Base-by-base conservation (phyloP, 2,329 filamentous ascomycete species). In the Cladophialophora exuberans region DNA sequence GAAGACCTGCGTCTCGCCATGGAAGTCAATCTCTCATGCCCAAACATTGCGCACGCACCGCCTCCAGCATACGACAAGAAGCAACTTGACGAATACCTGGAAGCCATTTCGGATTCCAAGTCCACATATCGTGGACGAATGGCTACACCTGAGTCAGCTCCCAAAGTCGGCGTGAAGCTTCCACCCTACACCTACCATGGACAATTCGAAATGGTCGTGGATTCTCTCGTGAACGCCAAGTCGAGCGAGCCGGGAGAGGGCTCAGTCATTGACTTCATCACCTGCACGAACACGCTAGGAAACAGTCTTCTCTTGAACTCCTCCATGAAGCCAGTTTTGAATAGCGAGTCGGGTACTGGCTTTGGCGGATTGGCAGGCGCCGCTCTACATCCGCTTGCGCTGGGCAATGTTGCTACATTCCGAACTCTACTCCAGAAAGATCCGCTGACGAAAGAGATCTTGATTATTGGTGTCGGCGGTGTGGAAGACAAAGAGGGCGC, bases 1-100 rank as follows among this genome's bases (percentile, higher is more conserved):
- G 66, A 1, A 59, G 62, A 65, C 56, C 68, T 83, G 61, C 76
- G 77, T 1, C 73, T 89, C 1, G 84, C 84, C 15, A 82, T 91
- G 76, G 89, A 93, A 70, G 76, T 92, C 64, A 93, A 93, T 66
- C 80, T 92, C 25, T 87, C 83, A 26, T 92, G 89, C 63, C 89
- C 89, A 0, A 92, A 93, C 65, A 91, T 92, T 45, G 77, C 80
- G 0, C 73, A 75, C 15, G 79, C 80, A 42, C 84, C 88, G 0
- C 89, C 89, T 1, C 87, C 88, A 4, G 88, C 88, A 0, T 92
- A 91, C 67, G 78, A 81, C 6, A 69, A 74, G 0, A 60, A 62
- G 0, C 73, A 78, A 0, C 67, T 92, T 2, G 60, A 67, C 0
- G 69, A 70, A 4, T 90, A 89, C 58, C 71, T 92, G 1, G 60